phyloP scores from a whole-genome alignment of 768 basidiomycete species.

The Termitomyces eurrhizus region DNA sequence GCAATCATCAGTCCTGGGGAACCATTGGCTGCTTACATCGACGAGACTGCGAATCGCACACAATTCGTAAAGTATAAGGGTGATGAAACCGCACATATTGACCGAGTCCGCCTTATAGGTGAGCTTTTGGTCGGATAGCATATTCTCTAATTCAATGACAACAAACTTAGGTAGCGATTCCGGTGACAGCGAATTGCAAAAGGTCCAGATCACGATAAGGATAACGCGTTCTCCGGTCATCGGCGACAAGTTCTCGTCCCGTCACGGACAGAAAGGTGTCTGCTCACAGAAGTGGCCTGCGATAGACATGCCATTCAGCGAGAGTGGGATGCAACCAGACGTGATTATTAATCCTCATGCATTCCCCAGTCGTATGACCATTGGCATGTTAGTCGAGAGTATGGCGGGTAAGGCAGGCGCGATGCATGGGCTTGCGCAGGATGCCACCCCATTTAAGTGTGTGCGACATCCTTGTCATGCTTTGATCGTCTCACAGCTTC shows the following conservation, averaged over 20 bases:
- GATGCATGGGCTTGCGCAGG: conserved; percentile 97
- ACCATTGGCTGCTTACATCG: conserved; percentile 80
- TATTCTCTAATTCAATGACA: conserved; percentile 2
- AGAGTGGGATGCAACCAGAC: conserved; percentile 98
- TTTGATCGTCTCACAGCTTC: conserved; percentile 10
- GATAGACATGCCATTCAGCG: conserved; percentile 97
- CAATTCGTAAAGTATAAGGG: conserved; percentile 94
- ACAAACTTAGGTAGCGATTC: conserved; percentile 66
- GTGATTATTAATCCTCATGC: conserved; percentile 99
- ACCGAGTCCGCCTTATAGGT: conserved; percentile 91
- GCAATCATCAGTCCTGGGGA: conserved; percentile 67
- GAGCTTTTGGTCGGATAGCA: conserved; percentile 16
- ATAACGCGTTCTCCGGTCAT: conserved; percentile 95
- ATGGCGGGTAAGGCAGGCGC: conserved; percentile 99
- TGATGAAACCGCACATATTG: conserved; percentile 86
- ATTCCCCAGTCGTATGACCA: conserved; percentile 99
- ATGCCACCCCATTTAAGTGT: conserved; percentile 97
- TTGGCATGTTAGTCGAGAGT: conserved; percentile 99
- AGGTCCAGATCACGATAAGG: conserved; percentile 89
- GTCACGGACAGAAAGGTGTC: conserved; percentile 99
- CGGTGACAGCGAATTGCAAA: conserved; percentile 86
- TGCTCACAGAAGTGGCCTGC: conserved; percentile 99
- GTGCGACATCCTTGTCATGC: conserved; percentile 23
- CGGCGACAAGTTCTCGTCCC: conserved; percentile 98
- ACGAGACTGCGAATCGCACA: conserved; percentile 81